Evolutionary conservation across 805 yeast species (phyloP), one percentile per base, ranked within the genome.

Genomic region (Ogataea naganishii): DNA sequence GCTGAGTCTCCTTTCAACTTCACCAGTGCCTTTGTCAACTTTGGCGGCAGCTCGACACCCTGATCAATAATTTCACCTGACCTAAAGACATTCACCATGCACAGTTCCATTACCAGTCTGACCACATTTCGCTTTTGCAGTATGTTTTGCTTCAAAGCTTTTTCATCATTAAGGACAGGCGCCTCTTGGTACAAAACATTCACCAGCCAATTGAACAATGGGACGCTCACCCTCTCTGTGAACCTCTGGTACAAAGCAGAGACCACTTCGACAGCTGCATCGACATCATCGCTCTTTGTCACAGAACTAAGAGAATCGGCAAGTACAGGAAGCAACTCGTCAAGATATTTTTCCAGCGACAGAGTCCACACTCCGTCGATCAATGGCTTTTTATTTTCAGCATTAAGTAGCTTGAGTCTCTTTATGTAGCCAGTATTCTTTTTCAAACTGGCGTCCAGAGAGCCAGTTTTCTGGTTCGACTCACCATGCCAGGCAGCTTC

Each of bases 191-290:
- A n/a, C n/a, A n/a, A n/a, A n/a, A n/a, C n/a, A n/a, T n/a, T n/a
- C n/a, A n/a, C n/a, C n/a, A n/a, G n/a, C n/a, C n/a, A n/a, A n/a
- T n/a, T n/a, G n/a, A n/a, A n/a, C n/a, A n/a, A n/a, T n/a, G n/a
- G n/a, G n/a, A n/a, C n/a, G n/a, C n/a, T n/a, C n/a, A n/a, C n/a
- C n/a, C 10, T 30, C 32, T 17, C 30, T 3, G 59, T 45, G 46
- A 86, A 85, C 32, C 96, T 60, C 51, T 81, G 95, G 54, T 85
- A 95, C 13, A 86, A 54, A 0, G 75, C 77, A 23, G 84, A 71
- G 0, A 78, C 63, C 2, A 85, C 66, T 40, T 79, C 86, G 17
- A 77, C 65, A 2, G 78, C 75, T 0, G 89, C 75, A 11, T 43
- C 37, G 2, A 81, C 49, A 46, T 84, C 94, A 7, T 66, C 75